phyloP scores from a whole-genome alignment of 768 basidiomycete species.

The Amanita rubescens region DNA sequence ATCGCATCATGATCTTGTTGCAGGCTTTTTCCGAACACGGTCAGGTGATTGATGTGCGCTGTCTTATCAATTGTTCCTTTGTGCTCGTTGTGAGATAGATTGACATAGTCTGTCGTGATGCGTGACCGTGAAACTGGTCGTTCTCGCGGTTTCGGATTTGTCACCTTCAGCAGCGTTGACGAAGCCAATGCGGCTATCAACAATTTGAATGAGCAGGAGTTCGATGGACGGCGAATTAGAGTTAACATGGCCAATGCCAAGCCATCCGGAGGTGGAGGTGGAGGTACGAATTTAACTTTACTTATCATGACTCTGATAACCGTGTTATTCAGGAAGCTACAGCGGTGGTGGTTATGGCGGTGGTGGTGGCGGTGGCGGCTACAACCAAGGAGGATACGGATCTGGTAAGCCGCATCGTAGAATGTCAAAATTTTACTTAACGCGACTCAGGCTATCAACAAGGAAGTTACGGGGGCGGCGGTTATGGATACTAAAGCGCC shows the following conservation, averaged over 20 bases:
- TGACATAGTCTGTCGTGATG: slow-evolving; percentile 89
- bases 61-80: slow-evolving; percentile 19
- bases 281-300: slow-evolving; percentile 12
- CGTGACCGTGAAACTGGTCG: slow-evolving; percentile 97
- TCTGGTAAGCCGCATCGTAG: not conserved
- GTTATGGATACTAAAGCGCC: slow-evolving; percentile 12
- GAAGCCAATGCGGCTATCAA: slow-evolving; percentile 79
- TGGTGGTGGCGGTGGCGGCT: slow-evolving; percentile 7
- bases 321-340: slow-evolving; percentile 13
- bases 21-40: slow-evolving; percentile 85
- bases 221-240: slow-evolving; percentile 90
- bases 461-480: slow-evolving; percentile 2
- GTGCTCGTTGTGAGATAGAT: slow-evolving; percentile 21
- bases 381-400: too few relatives aligned
- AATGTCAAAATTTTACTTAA: not conserved
- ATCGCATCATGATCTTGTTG: slow-evolving; percentile 41
- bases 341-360: slow-evolving; percentile 16
- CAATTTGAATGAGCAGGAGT: slow-evolving; percentile 79
- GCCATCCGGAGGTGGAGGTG: slow-evolving; percentile 43
- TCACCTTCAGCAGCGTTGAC: slow-evolving; percentile 52
- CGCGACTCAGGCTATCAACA: not conserved
- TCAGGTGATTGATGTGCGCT: slow-evolving; percentile 86
- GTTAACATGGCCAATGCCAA: slow-evolving; percentile 79
- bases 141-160: slow-evolving; percentile 96
- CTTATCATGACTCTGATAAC: too few relatives aligned